phyloP scores from a whole-genome alignment of 768 basidiomycete genomes.

The Cantharellus anzutake region DNA sequence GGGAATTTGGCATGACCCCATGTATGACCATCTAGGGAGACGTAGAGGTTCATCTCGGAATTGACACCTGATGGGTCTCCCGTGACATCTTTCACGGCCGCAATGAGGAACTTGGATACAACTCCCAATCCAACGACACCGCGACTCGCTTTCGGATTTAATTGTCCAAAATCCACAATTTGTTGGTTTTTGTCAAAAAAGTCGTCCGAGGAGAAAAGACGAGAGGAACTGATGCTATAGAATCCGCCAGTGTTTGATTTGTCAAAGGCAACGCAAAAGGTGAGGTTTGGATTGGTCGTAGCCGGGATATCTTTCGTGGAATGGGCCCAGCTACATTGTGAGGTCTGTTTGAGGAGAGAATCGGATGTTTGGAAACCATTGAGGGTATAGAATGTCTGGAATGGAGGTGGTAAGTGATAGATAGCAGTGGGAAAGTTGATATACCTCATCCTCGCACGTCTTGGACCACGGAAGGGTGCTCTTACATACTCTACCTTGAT shows the following conservation, averaged over 20 bases:
- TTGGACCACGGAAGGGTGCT: slow-evolving; percentile 26
- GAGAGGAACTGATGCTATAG: slow-evolving; percentile 36
- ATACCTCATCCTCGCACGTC: slow-evolving; percentile 55
- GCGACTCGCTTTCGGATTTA: slow-evolving; percentile 57
- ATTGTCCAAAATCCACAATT: slow-evolving; percentile 63
- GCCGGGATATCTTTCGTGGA: background rate
- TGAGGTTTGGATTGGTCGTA: slow-evolving; percentile 39
- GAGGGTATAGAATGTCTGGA: slow-evolving; percentile 73
- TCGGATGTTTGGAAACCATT: slow-evolving; percentile 54
- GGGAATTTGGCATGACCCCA: slow-evolving; percentile 92
- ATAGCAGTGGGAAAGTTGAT: slow-evolving; percentile 10
- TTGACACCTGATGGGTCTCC: slow-evolving; percentile 21
- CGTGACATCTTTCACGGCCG: slow-evolving; percentile 51
- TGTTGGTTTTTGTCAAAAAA: slow-evolving; percentile 49
- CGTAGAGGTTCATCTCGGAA: slow-evolving; percentile 66
- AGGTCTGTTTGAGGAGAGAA: slow-evolving; percentile 47
- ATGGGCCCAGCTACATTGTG: slow-evolving; percentile 57
- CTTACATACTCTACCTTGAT: slow-evolving; percentile 54
- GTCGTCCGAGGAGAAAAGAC: slow-evolving; percentile 69
- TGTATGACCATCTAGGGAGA: slow-evolving; percentile 57
- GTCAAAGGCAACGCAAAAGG: slow-evolving; percentile 86
- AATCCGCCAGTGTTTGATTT: slow-evolving; percentile 18
- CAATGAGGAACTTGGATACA: slow-evolving; percentile 82
- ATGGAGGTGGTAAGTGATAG: background rate
- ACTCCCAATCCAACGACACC: slow-evolving; percentile 90